Evolutionary conservation across 441 rosid species (phyloP).

Genomic region (Theobroma grandiflorum): DNA sequence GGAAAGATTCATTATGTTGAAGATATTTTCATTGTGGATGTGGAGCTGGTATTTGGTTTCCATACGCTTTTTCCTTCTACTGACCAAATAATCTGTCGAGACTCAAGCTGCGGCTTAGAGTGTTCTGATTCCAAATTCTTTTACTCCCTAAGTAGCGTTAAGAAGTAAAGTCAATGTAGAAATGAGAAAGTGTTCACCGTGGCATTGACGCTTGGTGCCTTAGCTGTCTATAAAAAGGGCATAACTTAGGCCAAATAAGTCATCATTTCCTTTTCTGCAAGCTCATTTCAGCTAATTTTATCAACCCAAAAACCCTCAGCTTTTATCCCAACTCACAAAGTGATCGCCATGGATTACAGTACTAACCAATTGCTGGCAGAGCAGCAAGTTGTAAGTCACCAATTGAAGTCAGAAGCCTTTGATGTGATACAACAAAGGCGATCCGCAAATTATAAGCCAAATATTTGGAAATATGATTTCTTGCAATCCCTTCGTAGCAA

Average conservation of each 20-base stretch:
- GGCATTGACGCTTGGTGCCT: not conserved
- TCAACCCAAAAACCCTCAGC: not conserved
- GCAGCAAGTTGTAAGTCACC: not conserved
- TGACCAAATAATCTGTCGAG: too few species aligned
- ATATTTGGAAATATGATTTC: constrained; percentile 58
- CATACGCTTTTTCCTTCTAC: too few species aligned
- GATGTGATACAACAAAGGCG: constrained; percentile 32
- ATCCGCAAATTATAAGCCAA: constrained; percentile 52
- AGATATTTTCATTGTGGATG: too few species aligned
- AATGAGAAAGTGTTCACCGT: too few species aligned
- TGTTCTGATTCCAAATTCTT: too few species aligned
- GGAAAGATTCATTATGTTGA: too few species aligned
- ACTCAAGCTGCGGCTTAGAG: too few species aligned
- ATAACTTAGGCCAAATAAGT: not conserved
- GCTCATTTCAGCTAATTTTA: too few species aligned
- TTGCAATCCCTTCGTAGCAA: constrained; percentile 43
- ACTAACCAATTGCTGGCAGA: not conserved
- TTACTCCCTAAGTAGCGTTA: too few species aligned
- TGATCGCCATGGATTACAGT: not conserved
- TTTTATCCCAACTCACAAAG: not conserved
- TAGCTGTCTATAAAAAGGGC: not conserved
- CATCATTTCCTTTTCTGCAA: not conserved
- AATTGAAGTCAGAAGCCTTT: constrained; percentile 11
- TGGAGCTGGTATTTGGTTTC: too few species aligned
- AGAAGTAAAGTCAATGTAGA: too few species aligned